Evolutionary conservation across 371 early-diverging fungal genomes (phyloP).

Genomic region (Thermomucor indicae-seudaticae): DNA sequence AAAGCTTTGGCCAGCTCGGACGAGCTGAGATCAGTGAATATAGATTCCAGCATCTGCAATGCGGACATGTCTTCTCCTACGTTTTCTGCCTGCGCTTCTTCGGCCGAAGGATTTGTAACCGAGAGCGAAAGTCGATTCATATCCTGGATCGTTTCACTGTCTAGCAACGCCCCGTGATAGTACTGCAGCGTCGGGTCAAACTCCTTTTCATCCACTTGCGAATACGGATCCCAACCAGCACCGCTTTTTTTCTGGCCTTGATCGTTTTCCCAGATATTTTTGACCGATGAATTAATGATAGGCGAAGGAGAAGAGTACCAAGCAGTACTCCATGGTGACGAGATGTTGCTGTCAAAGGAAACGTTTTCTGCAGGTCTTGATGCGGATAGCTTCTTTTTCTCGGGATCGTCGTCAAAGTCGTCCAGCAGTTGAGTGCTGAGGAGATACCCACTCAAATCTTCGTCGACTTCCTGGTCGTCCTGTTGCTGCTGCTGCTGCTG

Average conservation of each 20-base stretch:
- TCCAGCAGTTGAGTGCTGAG: constrained; percentile 12
- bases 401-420: constrained; percentile 9
- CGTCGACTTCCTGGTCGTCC: constrained; percentile 9
- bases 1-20: constrained; percentile 40
- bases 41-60: constrained; percentile 50
- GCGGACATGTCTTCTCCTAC: constrained; percentile 53
- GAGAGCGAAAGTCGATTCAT: constrained; percentile 28
- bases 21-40: constrained; percentile 46
- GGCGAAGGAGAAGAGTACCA: not conserved
- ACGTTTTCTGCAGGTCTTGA: not conserved
- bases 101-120: constrained; percentile 26
- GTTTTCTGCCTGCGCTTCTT: constrained; percentile 32
- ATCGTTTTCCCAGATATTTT: constrained; percentile 6
- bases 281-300: not conserved
- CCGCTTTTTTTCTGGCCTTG: not conserved
- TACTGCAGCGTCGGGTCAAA: constrained; percentile 48
- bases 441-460: constrained; percentile 9
- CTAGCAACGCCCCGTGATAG: constrained; percentile 34
- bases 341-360: not conserved
- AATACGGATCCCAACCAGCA: constrained; percentile 17
- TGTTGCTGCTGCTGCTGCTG: not conserved
- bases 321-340: not conserved
- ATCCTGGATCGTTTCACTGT: constrained; percentile 30
- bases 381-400: not conserved
- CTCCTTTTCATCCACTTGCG: constrained; percentile 28